These are phyloP conservation scores for Neurospora sp. DNA, from an alignment of 495 filamentous ascomycete species.

Conservation along the genomic window DNA sequence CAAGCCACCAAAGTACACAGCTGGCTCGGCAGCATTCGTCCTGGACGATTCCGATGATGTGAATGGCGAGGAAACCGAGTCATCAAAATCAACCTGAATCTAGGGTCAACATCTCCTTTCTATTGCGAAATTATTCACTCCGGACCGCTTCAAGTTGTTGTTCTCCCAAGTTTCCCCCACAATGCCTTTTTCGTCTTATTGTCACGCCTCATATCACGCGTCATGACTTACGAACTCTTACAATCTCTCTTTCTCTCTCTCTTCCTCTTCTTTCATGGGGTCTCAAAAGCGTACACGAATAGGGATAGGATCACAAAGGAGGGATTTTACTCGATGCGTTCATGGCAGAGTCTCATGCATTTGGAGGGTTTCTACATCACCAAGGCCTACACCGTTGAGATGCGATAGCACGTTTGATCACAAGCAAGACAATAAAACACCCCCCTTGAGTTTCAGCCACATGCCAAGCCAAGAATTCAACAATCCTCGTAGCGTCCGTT, in stretches of 20 bases:
- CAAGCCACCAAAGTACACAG: conserved; percentile 32
- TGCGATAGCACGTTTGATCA: background rate
- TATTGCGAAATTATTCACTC: background rate
- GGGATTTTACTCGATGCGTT: background rate
- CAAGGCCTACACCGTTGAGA: background rate
- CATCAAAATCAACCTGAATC: background rate
- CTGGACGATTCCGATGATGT: conserved; percentile 26
- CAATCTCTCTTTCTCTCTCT: background rate
- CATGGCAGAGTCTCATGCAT: background rate
- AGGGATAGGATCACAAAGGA: background rate
- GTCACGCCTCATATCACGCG: background rate
- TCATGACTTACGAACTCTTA: background rate
- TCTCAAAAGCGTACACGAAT: background rate
- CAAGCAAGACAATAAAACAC: background rate
- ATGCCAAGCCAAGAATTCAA: background rate
- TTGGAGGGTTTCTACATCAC: background rate
- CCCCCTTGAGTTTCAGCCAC: background rate
- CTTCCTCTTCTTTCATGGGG: background rate
- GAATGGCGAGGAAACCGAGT: conserved; percentile 2
- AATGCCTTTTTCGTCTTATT: background rate
- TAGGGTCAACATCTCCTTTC: background rate
- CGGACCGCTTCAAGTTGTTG: background rate
- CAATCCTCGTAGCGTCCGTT: background rate
- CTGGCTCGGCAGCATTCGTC: conserved; percentile 35
- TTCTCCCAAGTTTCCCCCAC: background rate